Evolutionary conservation across 1,139 yeast species (phyloP).

Genomic region (Pneumocystis sp.): DNA sequence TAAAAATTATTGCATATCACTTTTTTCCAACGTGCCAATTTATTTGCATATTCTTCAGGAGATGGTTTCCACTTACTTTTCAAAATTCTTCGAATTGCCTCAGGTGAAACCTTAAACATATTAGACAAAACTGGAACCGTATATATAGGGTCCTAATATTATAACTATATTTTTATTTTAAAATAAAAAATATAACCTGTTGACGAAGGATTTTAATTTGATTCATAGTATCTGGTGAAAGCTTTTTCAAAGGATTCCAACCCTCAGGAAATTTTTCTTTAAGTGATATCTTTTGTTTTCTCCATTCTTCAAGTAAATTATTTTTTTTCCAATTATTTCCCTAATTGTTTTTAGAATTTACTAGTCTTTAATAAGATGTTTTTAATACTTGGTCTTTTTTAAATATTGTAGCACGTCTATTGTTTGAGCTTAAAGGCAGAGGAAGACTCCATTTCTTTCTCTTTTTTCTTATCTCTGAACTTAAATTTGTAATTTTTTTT

Average conservation of each 20-base stretch:
- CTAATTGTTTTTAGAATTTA: background rate
- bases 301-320: background rate
- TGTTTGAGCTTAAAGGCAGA: background rate
- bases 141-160: conserved; percentile 37
- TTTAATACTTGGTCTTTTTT: background rate
- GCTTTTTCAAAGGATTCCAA: conserved; percentile 58
- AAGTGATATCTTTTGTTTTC: background rate
- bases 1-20: conserved; percentile 26
- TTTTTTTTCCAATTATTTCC: background rate
- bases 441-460: background rate
- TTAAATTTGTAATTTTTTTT: background rate
- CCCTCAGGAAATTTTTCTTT: conserved; percentile 16
- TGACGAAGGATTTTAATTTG: conserved; percentile 38
- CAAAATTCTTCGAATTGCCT: conserved; percentile 65
- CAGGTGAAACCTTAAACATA: conserved; percentile 61
- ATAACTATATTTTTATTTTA: background rate
- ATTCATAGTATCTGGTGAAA: conserved; percentile 58
- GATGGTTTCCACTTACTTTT: conserved; percentile 64
- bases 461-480: background rate
- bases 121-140: conserved; percentile 47
- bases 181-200: conserved; percentile 19
- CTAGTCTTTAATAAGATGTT: background rate
- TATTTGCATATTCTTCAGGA: conserved; percentile 33
- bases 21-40: conserved; percentile 36
- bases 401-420: background rate